Evolutionary conservation across 352 stramenopile genomes (phyloP), one percentile per base, ranked within the genome.

Genomic region (Phytophthora pistaciae): DNA sequence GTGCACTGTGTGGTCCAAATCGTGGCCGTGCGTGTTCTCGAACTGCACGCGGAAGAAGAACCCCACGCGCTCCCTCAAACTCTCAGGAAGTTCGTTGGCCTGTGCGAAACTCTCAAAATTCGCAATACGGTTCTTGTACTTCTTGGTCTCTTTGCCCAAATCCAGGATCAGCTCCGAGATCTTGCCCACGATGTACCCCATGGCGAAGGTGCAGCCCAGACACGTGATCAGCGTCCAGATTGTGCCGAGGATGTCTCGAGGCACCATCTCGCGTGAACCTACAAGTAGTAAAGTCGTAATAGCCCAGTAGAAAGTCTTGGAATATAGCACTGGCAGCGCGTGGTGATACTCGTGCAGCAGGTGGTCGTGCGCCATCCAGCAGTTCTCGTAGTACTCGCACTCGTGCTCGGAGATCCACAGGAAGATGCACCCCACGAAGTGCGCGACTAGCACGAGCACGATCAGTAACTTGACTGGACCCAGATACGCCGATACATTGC

Each of bases 361-460:
- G 42, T 49, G 73, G 58, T 93, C 79, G 25, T 83, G 73, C 14
- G 69, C 53, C 36, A 91, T 73, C 85, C 85, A 93, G 49, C 79
- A 91, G 16, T 78, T 72, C 1, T 50, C 60, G 40, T 76, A 62
- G 5, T 73, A 25, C 3, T 57, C 27, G 33, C 78, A 90, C 49
- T 90, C 79, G 11, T 75, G 62, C 29, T 91, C 79, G 2, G 83
- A 92, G 33, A 87, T 85, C 64, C 71, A 79, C 65, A 90, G 87
- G 70, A 89, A 92, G 7, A 88, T 80, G 42, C 80, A 90, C 11
- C 71, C 84, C 5, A 79, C 71, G 44, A 82, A 90, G 55, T 92
- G 84, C 8, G 78, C 76, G 8, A 74, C 70, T 1, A 92, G 66
- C 18, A 88, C 42, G 40, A 92, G 61, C 16, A 88, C 80, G 52